Evolutionary conservation across 768 basidiomycete genomes (phyloP).

Genomic region (Podaxis mareebaensis): DNA sequence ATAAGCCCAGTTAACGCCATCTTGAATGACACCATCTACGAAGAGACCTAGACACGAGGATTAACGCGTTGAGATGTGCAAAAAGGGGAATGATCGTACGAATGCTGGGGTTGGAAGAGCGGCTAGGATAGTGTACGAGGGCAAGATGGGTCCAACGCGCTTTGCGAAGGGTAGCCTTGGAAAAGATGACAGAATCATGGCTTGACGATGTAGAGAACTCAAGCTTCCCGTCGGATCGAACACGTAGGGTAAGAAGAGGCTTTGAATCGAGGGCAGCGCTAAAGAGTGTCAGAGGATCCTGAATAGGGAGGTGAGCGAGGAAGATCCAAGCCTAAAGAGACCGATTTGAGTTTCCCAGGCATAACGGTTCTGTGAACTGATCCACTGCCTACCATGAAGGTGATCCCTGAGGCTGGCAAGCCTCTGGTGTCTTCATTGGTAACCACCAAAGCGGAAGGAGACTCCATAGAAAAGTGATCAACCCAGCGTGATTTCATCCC

Average conservation of each 20-base stretch:
- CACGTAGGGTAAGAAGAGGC: slow-evolving; percentile 41
- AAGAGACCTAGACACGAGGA: slow-evolving; percentile 55
- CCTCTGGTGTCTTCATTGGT: slow-evolving; percentile 49
- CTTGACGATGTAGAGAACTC: slow-evolving; percentile 39
- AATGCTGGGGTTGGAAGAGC: slow-evolving; percentile 54
- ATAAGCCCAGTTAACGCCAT: slow-evolving; percentile 64
- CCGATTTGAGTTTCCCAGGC: slow-evolving; percentile 1
- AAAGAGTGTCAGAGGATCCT: slow-evolving; percentile 38
- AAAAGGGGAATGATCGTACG: slow-evolving; percentile 41
- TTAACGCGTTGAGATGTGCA: neutral
- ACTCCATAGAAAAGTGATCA: slow-evolving; percentile 72
- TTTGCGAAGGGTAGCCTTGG: slow-evolving; percentile 47
- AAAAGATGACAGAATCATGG: slow-evolving; percentile 39
- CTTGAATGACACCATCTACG: slow-evolving; percentile 68
- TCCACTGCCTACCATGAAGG: slow-evolving; percentile 58
- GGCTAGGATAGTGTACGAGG: slow-evolving; percentile 65
- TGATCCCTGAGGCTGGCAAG: slow-evolving; percentile 64
- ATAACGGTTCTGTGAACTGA: neutral
- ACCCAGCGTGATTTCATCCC: slow-evolving; percentile 80
- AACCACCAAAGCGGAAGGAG: slow-evolving; percentile 50
- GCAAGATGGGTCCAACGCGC: slow-evolving; percentile 73
- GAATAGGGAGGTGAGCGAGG: slow-evolving; percentile 40
- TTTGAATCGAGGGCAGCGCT: slow-evolving; percentile 29
- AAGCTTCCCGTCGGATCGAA: slow-evolving; percentile 60
- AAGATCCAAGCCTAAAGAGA: slow-evolving; percentile 49